Evolutionary conservation across 1,139 yeast species (phyloP).

Genomic region (Groenewaldozyma auringiensis): DNA sequence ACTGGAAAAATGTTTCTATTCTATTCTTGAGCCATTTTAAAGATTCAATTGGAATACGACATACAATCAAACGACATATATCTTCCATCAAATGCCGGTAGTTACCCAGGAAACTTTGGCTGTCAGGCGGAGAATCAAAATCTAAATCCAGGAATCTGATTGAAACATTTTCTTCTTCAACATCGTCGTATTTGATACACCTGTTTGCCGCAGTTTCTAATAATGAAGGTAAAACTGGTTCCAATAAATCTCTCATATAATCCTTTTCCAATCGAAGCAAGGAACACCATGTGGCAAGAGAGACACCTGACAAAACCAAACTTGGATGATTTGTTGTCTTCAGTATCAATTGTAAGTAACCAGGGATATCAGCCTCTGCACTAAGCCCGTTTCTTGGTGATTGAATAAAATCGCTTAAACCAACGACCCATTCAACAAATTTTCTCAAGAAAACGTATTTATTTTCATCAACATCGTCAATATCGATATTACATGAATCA

Average conservation of each 20-base stretch:
- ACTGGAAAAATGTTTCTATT: constrained; percentile 63
- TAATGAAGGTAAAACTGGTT: constrained; percentile 53
- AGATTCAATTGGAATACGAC: constrained; percentile 78
- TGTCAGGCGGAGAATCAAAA: constrained; percentile 81
- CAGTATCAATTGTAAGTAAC: constrained; percentile 66
- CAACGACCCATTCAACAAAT: constrained; percentile 88
- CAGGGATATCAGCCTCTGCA: constrained; percentile 48
- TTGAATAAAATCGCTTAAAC: constrained; percentile 70
- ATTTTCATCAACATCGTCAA: constrained; percentile 73
- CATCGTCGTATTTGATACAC: constrained; percentile 62
- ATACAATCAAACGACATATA: constrained; percentile 77
- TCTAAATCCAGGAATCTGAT: constrained; percentile 67
- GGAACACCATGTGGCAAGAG: constrained; percentile 92
- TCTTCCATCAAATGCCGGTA: constrained; percentile 85
- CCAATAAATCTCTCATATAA: constrained; percentile 38
- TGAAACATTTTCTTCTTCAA: constrained; percentile 57
- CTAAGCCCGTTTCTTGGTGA: constrained; percentile 33
- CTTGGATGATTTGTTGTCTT: constrained; percentile 80
- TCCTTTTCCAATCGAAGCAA: constrained; percentile 75
- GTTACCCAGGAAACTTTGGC: constrained; percentile 66
- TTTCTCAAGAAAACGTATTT: constrained; percentile 75
- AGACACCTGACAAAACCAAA: constrained; percentile 81
- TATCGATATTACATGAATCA: constrained; percentile 48
- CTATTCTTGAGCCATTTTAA: constrained; percentile 74
- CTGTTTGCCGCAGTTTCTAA: constrained; percentile 74